A percentile compares a stretch with the other conserved stretches of the same genome.
These are phyloP conservation scores for Bothriochloa decipiens DNA, from an alignment of 176 grass and related monocot species.

Conservation along the genomic window DNA sequence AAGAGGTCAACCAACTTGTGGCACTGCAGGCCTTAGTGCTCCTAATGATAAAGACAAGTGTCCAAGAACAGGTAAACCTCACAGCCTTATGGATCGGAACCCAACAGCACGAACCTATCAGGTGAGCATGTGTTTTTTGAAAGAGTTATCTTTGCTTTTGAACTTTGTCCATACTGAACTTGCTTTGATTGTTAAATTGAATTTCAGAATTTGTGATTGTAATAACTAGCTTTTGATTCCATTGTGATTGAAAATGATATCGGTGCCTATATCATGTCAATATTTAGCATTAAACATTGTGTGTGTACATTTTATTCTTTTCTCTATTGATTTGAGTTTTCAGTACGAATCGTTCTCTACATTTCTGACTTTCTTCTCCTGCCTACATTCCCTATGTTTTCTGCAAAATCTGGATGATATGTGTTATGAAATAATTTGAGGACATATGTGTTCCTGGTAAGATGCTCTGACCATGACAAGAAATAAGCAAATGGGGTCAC, in stretches of 20 bases:
- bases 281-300: background rate
- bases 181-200: conserved; percentile 3
- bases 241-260: background rate
- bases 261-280: background rate
- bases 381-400: conserved; percentile 4
- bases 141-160: background rate
- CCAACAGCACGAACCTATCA: conserved; percentile 48
- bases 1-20: background rate
- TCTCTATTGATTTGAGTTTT: background rate
- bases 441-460: conserved; percentile 10
- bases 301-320: background rate
- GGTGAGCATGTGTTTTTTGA: conserved; percentile 28
- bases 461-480: background rate
- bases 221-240: background rate
- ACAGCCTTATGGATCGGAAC: conserved; percentile 67
- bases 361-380: background rate
- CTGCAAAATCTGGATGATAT: conserved; percentile 24
- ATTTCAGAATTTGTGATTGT: background rate
- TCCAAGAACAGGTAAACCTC: conserved; percentile 3
- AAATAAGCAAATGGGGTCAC: background rate
- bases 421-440: conserved; percentile 7
- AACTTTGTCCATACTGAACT: background rate
- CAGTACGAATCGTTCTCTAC: conserved; percentile 1
- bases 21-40: conserved; percentile 18
- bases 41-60: conserved; percentile 7